Evolutionary conservation across 495 filamentous ascomycete species (phyloP), one percentile per base, ranked within the genome.

Genomic region (Gamarada debralockiae): DNA sequence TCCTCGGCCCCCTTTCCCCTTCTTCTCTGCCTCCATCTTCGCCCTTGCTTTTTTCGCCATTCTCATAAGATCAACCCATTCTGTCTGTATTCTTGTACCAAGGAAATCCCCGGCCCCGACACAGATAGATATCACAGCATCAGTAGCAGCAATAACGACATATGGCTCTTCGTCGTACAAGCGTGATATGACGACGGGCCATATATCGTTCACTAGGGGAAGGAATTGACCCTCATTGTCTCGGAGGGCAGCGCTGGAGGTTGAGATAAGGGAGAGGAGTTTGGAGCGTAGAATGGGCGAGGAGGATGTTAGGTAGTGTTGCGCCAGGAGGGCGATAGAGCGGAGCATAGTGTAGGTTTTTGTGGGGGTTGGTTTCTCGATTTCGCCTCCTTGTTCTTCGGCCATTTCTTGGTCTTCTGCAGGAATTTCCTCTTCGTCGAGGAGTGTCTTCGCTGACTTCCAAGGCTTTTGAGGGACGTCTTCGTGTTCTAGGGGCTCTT

Each of bases 191-290:
- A 95, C 71, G 4, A 89, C 80, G 0, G 91, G 89, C 90, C 91
- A 98, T 21, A 97, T 69, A 3, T 87, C 86, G 64, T 96, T 90
- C 41, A 97, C 83, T 2, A 97, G 73, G 0, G 93, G 93, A 1
- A 98, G 73, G 63, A 95, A 96, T 12, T 80, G 81, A 43, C 87
- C 80, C 63, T 95, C 86, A 60, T 93, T 82, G 0, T 75, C 72
- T 1, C 85, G 79, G 2, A 97, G 77, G 3, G 83, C 74, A 0
- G 84, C 81, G 10, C 83, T 73, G 8, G 87, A 80, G 3, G 83
- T 85, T 18, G 76, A 67, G 25, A 96, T 76, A 7, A 97, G 84
- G 31, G 76, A 75, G 40, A 96, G 80, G 1, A 97, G 77, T 2
- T 82, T 86, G 18, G 80, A 78, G 23, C 92, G 87, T 23, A 98